Conservation (phyloP, 352 stramenopile genomes). For the Thraustotheca clavata region DNA sequence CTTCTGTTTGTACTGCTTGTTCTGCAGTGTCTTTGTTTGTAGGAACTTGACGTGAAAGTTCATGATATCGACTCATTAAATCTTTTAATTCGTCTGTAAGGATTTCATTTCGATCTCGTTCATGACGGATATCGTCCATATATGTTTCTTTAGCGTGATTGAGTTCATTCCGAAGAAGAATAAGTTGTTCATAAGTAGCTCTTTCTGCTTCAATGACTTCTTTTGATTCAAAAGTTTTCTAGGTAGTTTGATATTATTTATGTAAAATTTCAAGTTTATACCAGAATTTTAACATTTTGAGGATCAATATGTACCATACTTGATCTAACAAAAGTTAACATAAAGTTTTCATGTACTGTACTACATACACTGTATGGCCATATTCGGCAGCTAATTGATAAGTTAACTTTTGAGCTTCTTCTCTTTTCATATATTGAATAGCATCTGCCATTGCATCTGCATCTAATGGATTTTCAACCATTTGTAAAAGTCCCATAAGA, state of each 20-base stretch:
- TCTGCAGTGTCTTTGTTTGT: not conserved
- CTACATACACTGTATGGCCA: not conserved
- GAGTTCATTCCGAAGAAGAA: constrained; percentile 13
- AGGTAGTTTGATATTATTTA: not conserved
- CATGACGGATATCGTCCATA: constrained; percentile 5
- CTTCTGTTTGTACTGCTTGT: not conserved
- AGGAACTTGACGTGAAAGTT: not conserved
- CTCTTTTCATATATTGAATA: constrained; percentile 6
- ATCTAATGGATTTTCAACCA: not conserved
- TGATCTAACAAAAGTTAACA: not conserved
- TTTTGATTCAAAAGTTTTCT: not conserved
- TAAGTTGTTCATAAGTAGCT: constrained; percentile 14
- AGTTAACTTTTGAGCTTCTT: not conserved
- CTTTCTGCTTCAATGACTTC: constrained; percentile 8
- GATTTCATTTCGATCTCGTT: constrained; percentile 8
- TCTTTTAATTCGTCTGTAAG: constrained; percentile 17
- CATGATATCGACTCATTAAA: not conserved
- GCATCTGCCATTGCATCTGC: constrained; percentile 1
- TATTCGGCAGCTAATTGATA: constrained; percentile 1
- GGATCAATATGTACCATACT: not conserved
- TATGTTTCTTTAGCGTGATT: constrained; percentile 11
- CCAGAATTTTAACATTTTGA: not conserved
- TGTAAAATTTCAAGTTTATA: not conserved
- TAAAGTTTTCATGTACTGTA: not conserved
- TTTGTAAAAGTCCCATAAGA: constrained; percentile 5